Conservation (phyloP, 192 early-diverging fungal genomes). For the Entomortierella chlamydospora region DNA sequence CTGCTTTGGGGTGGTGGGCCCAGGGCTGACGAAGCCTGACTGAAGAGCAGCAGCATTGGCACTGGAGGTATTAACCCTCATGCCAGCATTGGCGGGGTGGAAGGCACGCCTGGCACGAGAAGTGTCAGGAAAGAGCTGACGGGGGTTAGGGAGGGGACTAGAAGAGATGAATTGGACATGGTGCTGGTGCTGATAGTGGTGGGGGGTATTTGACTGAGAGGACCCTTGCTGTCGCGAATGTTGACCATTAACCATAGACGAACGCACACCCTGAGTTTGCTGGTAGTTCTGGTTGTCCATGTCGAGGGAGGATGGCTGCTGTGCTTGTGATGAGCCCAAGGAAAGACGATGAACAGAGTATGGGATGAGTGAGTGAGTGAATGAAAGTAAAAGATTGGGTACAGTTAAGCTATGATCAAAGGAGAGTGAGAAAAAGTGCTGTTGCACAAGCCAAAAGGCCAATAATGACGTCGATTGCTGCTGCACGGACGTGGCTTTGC, state of each 20-base stretch:
- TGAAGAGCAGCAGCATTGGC: conserved; percentile 25
- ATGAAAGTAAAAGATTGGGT: too few species aligned
- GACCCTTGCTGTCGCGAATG: conserved; percentile 9
- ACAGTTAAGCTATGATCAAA: too few species aligned
- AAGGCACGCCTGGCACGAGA: conserved; percentile 33
- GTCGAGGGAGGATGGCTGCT: too few species aligned
- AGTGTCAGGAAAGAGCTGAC: conserved; percentile 42
- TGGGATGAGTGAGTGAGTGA: too few species aligned
- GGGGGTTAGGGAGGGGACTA: conserved; percentile 41
- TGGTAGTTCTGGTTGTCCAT: conserved; percentile 21
- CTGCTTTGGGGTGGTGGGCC: conserved; percentile 41
- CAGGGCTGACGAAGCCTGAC: conserved; percentile 21
- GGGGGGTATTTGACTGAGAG: conserved; percentile 8
- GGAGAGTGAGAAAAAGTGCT: too few species aligned
- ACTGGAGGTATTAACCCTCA: conserved; percentile 39
- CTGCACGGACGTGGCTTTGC: too few species aligned
- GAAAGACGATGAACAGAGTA: too few species aligned
- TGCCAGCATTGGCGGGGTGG: conserved; percentile 20
- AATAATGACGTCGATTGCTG: too few species aligned
- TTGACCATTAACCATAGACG: conserved; percentile 17
- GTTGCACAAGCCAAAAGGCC: too few species aligned
- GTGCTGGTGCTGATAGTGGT: conserved; percentile 39
- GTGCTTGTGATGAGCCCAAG: too few species aligned
- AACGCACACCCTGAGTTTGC: conserved; percentile 6
- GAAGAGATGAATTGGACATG: conserved; percentile 52